Evolutionary conservation across 176 grass and related monocot genomes (phyloP), one percentile per base, ranked within the genome.

Genomic region (Carex cristatella): DNA sequence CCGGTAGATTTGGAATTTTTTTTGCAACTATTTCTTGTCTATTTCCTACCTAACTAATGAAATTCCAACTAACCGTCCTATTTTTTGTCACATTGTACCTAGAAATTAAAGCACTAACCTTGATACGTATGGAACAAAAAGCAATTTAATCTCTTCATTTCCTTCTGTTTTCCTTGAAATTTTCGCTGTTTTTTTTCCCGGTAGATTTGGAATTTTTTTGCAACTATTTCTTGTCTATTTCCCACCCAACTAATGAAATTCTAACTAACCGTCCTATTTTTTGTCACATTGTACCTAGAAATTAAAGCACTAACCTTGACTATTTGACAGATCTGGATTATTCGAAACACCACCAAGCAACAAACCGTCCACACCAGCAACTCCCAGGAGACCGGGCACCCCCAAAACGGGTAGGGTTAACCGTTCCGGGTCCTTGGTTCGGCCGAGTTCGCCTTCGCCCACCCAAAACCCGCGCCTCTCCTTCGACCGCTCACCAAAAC

Each of bases 401-500:
- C 96, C 96, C 80, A 92, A 89, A 80, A 69, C 86, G 27, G 85
- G 89, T 74, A 90, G 83, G 73, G 51, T 71, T 59, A 88, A 80
- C 69, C 85, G 81, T 8, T 88, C 56, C 2, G 91, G 91, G 7
- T 88, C 88, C 1, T 83, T 92, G 56, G 85, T 89, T 88, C 35
- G 97, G 91, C 23, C 85, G 81, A 23, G 83, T 86, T 94, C 97
- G 16, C 93, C 93, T 69, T 94, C 88, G 46, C 80, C 88, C 23
- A 82, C 76, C 23, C 60, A 88, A 3, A 86, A 92, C 63, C 93
- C 93, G 0, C 97, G 97, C 85, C 88, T 89, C 87, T 99, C 93
- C 18, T 86, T 99, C 79, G 97, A 99, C 84, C 90, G 91, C 0
- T 99, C 97, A 3, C 93, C 93, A 44, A 94, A 90, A 91, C 90